These are phyloP conservation scores for Capsella rubella DNA, from an alignment of 441 rosid genomes.

Conservation along the genomic window DNA sequence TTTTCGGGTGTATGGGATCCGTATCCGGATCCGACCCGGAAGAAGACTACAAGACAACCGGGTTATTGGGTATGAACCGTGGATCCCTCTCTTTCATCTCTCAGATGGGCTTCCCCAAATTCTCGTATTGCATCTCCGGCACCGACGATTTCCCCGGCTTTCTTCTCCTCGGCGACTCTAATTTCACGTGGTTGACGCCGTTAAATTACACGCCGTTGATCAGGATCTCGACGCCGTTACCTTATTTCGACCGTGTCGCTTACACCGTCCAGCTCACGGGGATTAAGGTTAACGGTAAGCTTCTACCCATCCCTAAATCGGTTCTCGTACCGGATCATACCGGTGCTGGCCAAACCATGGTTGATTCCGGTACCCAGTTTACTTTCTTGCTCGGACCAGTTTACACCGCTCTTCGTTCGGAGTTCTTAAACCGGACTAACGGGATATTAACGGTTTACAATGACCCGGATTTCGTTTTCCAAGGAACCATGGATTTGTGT, in stretches of 20 bases:
- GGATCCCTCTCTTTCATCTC: constrained; percentile 83
- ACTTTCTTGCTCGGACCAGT: constrained; percentile 85
- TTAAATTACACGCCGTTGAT: constrained; percentile 81
- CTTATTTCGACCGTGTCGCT: constrained; percentile 86
- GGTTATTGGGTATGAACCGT: constrained; percentile 89
- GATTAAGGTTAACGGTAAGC: constrained; percentile 64
- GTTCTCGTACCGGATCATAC: constrained; percentile 83
- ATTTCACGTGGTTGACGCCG: constrained; percentile 59
- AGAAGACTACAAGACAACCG: constrained; percentile 72
- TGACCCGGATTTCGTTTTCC: constrained; percentile 74
- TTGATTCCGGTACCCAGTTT: constrained; percentile 92
- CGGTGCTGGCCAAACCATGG: constrained; percentile 96
- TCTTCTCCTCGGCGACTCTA: constrained; percentile 77
- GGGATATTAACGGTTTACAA: constrained; percentile 59
- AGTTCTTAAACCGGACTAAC: constrained; percentile 66
- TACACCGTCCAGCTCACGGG: constrained; percentile 91
- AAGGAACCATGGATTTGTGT: constrained; percentile 92
- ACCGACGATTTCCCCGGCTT: constrained; percentile 67
- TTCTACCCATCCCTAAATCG: constrained; percentile 66
- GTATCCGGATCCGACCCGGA: constrained; percentile 67
- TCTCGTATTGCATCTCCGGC: constrained; percentile 87
- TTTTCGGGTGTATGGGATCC: constrained; percentile 87
- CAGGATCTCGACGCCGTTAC: constrained; percentile 65
- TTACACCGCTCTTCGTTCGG: constrained; percentile 64
- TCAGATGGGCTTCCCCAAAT: constrained; percentile 78